Base-by-base conservation (phyloP, 2,329 filamentous ascomycete species). In the Colletotrichum sidae region DNA sequence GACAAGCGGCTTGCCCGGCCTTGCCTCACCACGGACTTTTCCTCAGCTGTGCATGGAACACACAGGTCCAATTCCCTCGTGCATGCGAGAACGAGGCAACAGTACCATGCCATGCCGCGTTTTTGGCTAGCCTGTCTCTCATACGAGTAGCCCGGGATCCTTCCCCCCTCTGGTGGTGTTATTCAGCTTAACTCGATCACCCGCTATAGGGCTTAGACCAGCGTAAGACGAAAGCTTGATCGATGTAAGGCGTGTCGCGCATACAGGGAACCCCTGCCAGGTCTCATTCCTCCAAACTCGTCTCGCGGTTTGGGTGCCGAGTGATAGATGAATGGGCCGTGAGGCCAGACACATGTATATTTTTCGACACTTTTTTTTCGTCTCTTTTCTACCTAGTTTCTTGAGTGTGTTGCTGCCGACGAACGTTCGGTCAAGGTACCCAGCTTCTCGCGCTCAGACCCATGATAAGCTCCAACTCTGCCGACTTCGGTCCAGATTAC, bases 161-260 rank as follows among this genome's bases (percentile, higher is more conserved):
- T 35, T 41, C 44, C 39, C n/a, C 44, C 54, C 54, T 41, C 35
- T 15, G 6, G 9, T 39, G 25, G n/a, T 35, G 13, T 47, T 37
- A 15, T 44, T 37, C 15, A 25, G 25, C 25, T 25, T 25, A 25
- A 25, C 4, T 3, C 37, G 55, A 42, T 25, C 46, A 50, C 42
- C 25, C 25, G 25, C 25, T 45, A 51, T 44, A 42, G 44, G 55
- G 55, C 55, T 58, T 58, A 39, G 46, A 58, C 55, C 12, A 35
- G 55, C 38, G 55, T 58, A 50, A 37, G 55, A 39, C 55, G 55
- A 51, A 25, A 58, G 55, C 38, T 51, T 58, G 55, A 34, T 57
- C 34, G 44, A 49, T 13, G 44, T 41, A 57, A 57, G 54, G 54
- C 53, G 13, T 12, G 44, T 47, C 38, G 44, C 44, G 34, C 34